Percentiles rank a stretch among this genome's conserved stretches.
Evolutionary conservation across 495 filamentous ascomycete genomes (phyloP).

Genomic region (Penicillium daleae): DNA sequence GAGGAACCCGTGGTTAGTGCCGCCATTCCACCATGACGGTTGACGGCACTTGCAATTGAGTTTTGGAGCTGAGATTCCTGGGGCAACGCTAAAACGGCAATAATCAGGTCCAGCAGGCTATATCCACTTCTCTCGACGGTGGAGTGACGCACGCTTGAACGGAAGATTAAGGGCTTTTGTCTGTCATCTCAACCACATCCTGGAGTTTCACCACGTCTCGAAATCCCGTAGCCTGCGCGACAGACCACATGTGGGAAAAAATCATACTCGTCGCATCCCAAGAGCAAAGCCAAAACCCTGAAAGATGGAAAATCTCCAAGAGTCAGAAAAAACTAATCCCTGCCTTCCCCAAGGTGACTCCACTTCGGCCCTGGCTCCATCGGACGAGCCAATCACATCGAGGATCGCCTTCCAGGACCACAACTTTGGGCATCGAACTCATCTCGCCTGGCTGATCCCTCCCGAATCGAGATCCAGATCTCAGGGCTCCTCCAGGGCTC

Average conservation of each 20-base stretch:
- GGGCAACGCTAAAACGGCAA: not conserved
- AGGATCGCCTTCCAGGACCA: not conserved
- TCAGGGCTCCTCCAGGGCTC: slow-evolving; percentile 2
- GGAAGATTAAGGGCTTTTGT: too few relatives aligned
- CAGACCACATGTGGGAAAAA: too few relatives aligned
- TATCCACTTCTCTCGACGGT: not conserved
- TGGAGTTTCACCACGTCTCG: not conserved
- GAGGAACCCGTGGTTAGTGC: not conserved
- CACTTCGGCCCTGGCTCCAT: slow-evolving; percentile 8
- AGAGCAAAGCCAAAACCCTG: not conserved
- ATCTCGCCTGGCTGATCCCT: slow-evolving; percentile 17
- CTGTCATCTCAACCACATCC: not conserved
- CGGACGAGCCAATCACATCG: slow-evolving; percentile 26
- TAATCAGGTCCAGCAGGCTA: not conserved
- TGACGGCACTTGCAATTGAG: slow-evolving; percentile 8
- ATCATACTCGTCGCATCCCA: not conserved
- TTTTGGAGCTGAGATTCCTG: slow-evolving; percentile 3
- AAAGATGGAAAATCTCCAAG: slow-evolving; percentile 3
- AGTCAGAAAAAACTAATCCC: slow-evolving; percentile 11
- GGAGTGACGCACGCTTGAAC: not conserved
- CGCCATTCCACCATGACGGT: slow-evolving; percentile 1
- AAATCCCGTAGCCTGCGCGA: not conserved
- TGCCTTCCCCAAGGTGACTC: not conserved
- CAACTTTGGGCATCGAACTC: not conserved
- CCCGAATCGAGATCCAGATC: slow-evolving; percentile 25